These are phyloP conservation scores for Fomitopsis pulvina DNA, from an alignment of 768 basidiomycete species.

Conservation along the genomic window DNA sequence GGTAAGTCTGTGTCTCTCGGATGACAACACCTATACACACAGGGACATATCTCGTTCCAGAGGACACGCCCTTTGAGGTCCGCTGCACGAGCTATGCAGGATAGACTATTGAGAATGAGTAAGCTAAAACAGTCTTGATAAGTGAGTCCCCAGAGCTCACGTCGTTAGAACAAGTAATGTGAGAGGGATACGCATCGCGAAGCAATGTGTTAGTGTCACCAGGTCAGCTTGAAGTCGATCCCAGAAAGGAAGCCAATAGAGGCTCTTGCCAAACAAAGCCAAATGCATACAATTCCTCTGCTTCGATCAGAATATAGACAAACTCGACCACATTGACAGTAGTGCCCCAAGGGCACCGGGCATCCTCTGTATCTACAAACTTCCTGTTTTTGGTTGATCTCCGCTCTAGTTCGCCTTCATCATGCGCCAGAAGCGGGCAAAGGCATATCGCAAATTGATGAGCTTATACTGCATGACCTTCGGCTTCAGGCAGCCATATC, in stretches of 20 bases:
- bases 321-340: no score
- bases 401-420: slow-evolving; percentile 4
- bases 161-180: slow-evolving; percentile 13
- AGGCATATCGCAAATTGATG: slow-evolving; percentile 94
- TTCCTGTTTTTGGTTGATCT: no score
- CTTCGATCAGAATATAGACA: no score
- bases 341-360: no score
- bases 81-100: slow-evolving; percentile 32
- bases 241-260: neutral
- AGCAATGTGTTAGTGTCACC: neutral
- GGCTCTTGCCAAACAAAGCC: slow-evolving; percentile 1
- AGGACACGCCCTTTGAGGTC: slow-evolving; percentile 57
- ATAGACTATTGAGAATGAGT: slow-evolving; percentile 8
- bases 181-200: slow-evolving; percentile 14
- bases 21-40: slow-evolving; percentile 28
- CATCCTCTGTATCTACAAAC: no score
- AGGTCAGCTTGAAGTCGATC: no score
- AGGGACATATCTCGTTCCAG: slow-evolving; percentile 67
- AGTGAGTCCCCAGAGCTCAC: slow-evolving; percentile 3
- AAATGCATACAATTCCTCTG: no score
- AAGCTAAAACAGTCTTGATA: neutral
- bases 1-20: neutral
- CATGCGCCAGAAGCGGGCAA: slow-evolving; percentile 96
- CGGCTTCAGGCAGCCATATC: slow-evolving; percentile 90
- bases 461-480: slow-evolving; percentile 79